Percentiles rank a stretch among this genome's conserved stretches.
phyloP scores from a whole-genome alignment of 306 rosid genomes.

The Senna siamea region DNA sequence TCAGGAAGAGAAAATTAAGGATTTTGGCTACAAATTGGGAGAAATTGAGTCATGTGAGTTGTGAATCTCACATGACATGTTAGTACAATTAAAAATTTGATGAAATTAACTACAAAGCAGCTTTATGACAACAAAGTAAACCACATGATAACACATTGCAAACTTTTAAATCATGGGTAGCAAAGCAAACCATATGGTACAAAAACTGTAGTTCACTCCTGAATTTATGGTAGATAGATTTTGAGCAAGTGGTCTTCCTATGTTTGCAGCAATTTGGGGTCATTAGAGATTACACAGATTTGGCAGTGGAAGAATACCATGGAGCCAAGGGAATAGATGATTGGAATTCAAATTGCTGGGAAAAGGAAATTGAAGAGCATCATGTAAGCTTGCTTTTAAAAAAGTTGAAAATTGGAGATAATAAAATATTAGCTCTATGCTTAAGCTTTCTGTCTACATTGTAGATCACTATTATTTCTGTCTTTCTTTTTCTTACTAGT shows the following conservation, averaged over 20 bases:
- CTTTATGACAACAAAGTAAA: too few relatives aligned
- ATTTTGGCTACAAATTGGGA: too few relatives aligned
- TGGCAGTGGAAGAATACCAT: constrained; percentile 58
- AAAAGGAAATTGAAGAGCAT: constrained; percentile 49
- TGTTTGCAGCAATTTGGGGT: constrained; percentile 60
- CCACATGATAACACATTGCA: too few relatives aligned
- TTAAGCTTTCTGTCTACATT: too few relatives aligned
- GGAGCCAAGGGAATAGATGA: constrained; percentile 71
- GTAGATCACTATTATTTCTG: not conserved
- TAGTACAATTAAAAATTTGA: too few relatives aligned
- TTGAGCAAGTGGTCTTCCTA: constrained; percentile 34
- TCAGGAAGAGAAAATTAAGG: too few relatives aligned
- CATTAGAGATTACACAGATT: constrained; percentile 49
- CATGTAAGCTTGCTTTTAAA: constrained; percentile 52
- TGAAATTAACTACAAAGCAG: too few relatives aligned
- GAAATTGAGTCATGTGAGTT: too few relatives aligned
- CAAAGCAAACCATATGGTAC: not conserved
- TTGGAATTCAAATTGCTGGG: constrained; percentile 61
- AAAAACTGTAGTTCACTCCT: not conserved
- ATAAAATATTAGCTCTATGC: not conserved
- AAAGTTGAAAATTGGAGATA: not conserved
- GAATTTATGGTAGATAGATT: too few relatives aligned
- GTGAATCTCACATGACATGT: too few relatives aligned
- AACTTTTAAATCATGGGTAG: too few relatives aligned
- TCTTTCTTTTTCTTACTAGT: not conserved